Base-by-base conservation (phyloP, 2,329 filamentous ascomycete genomes). In the Fusarium sp. region DNA sequence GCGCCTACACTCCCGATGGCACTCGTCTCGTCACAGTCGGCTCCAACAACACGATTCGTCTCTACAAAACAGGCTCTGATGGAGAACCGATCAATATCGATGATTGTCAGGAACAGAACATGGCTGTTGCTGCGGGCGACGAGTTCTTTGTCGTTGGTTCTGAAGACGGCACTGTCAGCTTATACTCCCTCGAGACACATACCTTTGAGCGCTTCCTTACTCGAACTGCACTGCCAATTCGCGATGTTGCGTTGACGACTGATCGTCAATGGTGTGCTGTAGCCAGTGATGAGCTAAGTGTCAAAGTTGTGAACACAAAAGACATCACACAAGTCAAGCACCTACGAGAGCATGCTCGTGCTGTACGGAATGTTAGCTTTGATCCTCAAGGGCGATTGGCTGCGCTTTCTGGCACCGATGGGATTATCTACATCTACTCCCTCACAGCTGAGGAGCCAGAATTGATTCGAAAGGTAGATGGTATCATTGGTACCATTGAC, bases 131-230 rank as follows among this genome's bases (percentile, higher is more conserved):
- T 33, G 90, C 94, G 23, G 89, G 90, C 38, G 88, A 95, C 78
- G 89, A 92, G 66, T 94, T 93, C 80, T 97, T 98, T 79, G 89
- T 98, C 46, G 90, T 94, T 68, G 96, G 94, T 32, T 93, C 93
- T 23, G 95, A 99, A 81, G 95, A 98, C 82, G 96, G 97, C 77
- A 96, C 92, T n/a, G 94, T 99, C 76, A 97, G 92, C 84, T 90
- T 94, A 75, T 99, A 97, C 84, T 93, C 92, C n/a, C 87, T 98
- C 53, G 86, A 89, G 61, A 89, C 89, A 5, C 91, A 91, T 76
- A 81, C 85, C 32, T 93, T 97, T 82, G 93, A 97, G 69, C 91
- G 91, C 65, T 92, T 97, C 72, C 88, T 99, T 54, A 88, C 94
- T 30, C 91, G 96, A 71, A 93, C 91, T 63, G 91, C 94, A n/a